Conservation (phyloP, 2,329 filamentous ascomycete species). For the Fusarium sp. region DNA sequence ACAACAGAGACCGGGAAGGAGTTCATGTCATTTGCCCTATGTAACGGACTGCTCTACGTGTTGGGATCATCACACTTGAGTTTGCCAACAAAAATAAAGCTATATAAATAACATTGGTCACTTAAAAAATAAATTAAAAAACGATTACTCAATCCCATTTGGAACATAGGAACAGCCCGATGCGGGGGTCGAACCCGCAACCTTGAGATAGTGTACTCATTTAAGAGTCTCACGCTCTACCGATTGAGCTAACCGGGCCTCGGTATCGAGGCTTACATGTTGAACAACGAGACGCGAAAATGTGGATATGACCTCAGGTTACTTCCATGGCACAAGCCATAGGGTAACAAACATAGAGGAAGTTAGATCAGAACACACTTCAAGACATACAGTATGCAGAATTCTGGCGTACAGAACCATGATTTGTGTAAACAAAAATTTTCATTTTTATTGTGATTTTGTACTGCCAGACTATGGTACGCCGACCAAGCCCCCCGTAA, state of each 20-base stretch:
- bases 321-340: accelerated
- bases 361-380: no score
- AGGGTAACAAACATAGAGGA: no score
- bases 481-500: slow-evolving; percentile 25
- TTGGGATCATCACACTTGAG: neutral
- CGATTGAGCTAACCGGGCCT: slow-evolving; percentile 56
- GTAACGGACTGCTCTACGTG: neutral
- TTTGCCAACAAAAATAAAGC: neutral
- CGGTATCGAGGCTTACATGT: slow-evolving; percentile 10
- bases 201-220: slow-evolving; percentile 60
- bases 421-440: slow-evolving; percentile 1
- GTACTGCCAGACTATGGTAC: slow-evolving; percentile 25
- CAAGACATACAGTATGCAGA: neutral
- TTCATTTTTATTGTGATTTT: slow-evolving; percentile 28
- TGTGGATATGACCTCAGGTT: neutral
- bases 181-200: slow-evolving; percentile 66
- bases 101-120: no score
- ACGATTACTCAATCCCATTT: slow-evolving; percentile 21
- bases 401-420: neutral
- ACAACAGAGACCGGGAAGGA: neutral
- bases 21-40: neutral
- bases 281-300: accelerated
- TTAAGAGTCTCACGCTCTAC: slow-evolving; percentile 79
- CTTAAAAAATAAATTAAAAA: neutral
- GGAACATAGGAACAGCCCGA: slow-evolving; percentile 48